A percentile compares a stretch with the other conserved stretches of the same genome.
Conservation (phyloP, 192 early-diverging fungal species). For the Coemansia biformis region DNA sequence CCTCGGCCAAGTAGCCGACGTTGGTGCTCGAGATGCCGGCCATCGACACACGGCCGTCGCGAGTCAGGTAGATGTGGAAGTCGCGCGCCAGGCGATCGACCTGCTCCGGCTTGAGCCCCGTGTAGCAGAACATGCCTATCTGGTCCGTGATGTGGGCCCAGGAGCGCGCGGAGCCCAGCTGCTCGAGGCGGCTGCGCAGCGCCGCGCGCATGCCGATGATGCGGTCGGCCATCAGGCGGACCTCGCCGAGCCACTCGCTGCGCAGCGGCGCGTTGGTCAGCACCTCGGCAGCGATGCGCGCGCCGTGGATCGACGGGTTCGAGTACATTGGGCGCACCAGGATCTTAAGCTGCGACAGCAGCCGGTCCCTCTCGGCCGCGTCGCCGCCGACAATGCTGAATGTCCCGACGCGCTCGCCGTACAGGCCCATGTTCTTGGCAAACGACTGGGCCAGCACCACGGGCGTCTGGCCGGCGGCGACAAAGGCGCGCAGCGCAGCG, state of each 20-base stretch:
- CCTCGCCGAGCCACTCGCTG: slow-evolving; percentile 83
- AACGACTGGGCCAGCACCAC: slow-evolving; percentile 90
- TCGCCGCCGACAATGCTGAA: slow-evolving; percentile 78
- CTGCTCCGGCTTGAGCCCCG: slow-evolving; percentile 85
- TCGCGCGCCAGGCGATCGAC: slow-evolving; percentile 76
- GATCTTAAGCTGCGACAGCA: slow-evolving; percentile 93
- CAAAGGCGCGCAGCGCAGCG: slow-evolving; percentile 89
- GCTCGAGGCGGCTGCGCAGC: slow-evolving; percentile 73
- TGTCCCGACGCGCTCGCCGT: slow-evolving; percentile 93
- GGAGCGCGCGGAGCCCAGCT: slow-evolving; percentile 65
- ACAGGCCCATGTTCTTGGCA: slow-evolving; percentile 99
- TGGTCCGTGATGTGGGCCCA: slow-evolving; percentile 94
- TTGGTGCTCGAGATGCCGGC: slow-evolving; percentile 90
- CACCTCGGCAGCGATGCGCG: slow-evolving; percentile 87
- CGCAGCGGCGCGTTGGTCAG: slow-evolving; percentile 68
- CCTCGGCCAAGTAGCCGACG: slow-evolving; percentile 93
- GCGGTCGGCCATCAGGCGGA: slow-evolving; percentile 95
- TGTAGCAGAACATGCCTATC: slow-evolving; percentile 99
- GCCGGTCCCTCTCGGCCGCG: slow-evolving; percentile 68
- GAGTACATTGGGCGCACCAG: slow-evolving; percentile 96
- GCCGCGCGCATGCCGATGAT: slow-evolving; percentile 88
- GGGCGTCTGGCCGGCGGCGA: slow-evolving; percentile 62
- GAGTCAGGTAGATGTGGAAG: slow-evolving; percentile 89
- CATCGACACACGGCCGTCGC: slow-evolving; percentile 94
- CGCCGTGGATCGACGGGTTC: slow-evolving; percentile 95